These are phyloP conservation scores for Tausonia pullulans DNA, from an alignment of 1,284 basidiomycete genomes.

Conservation along the genomic window DNA sequence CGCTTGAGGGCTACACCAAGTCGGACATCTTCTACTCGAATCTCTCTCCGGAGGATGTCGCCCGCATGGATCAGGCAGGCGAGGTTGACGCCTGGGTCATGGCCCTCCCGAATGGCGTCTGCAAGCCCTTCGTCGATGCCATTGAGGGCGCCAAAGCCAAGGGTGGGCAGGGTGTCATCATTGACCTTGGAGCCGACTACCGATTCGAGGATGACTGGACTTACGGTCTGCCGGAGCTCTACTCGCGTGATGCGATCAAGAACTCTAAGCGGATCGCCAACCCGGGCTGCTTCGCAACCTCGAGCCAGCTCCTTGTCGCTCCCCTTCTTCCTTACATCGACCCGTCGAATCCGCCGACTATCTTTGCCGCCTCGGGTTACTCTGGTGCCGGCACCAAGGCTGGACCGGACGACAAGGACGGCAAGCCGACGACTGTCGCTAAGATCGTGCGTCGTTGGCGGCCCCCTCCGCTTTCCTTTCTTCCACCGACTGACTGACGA, in stretches of 20 bases:
- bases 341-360: conserved; percentile 57
- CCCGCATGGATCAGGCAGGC: conserved; percentile 72
- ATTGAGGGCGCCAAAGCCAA: conserved; percentile 60
- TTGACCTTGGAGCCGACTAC: conserved; percentile 92
- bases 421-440: conserved; percentile 60
- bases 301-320: conserved; percentile 79
- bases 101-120: conserved; percentile 93
- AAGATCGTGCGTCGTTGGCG: conserved; percentile 49
- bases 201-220: conserved; percentile 91
- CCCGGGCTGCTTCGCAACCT: conserved; percentile 95
- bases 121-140: conserved; percentile 95
- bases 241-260: conserved; percentile 61
- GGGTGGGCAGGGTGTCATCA: conserved; percentile 53
- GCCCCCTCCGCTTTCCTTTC: neutral
- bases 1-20: conserved; percentile 75
- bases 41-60: conserved; percentile 62
- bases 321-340: conserved; percentile 69
- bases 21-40: conserved; percentile 63
- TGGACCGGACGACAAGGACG: conserved; percentile 48
- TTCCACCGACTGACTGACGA: neutral
- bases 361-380: conserved; percentile 90
- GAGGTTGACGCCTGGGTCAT: conserved; percentile 95
- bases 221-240: conserved; percentile 97
- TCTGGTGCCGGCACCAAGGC: conserved; percentile 86
- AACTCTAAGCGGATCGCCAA: conserved; percentile 79